phyloP scores from a whole-genome alignment of 2,329 filamentous ascomycete genomes.

The Sordariomycetes sp. region DNA sequence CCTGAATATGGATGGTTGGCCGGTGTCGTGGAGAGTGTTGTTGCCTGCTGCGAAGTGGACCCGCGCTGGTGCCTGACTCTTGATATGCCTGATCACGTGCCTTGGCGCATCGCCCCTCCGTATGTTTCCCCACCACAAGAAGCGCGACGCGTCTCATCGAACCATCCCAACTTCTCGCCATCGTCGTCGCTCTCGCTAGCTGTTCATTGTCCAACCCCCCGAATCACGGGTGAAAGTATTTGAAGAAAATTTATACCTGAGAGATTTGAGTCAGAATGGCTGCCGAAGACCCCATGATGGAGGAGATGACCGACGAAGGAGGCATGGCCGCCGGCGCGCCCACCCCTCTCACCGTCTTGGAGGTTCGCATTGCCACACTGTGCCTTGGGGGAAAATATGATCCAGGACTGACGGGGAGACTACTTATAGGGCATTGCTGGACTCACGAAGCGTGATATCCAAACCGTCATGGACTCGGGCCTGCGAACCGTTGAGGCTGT shows the following conservation, averaged over 20 bases:
- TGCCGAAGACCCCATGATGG: constrained; percentile 51
- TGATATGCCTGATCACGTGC: constrained; percentile 18
- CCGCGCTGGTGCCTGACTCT: neutral
- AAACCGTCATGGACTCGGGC: constrained; percentile 81
- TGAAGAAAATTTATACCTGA: neutral
- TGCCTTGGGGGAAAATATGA: neutral
- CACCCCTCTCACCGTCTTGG: constrained; percentile 73
- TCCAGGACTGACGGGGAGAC: neutral
- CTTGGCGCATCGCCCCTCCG: constrained; percentile 20
- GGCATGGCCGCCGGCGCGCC: constrained; percentile 80
- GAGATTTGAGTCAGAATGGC: constrained; percentile 24
- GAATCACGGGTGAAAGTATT: neutral
- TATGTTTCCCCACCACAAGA: constrained; percentile 12
- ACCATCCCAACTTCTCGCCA: constrained; percentile 9
- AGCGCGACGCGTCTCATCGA: constrained; percentile 22
- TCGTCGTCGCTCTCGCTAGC: neutral
- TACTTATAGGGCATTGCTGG: constrained; percentile 64
- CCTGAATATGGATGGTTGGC: neutral
- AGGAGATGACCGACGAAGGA: constrained; percentile 52
- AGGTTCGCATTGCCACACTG: constrained; percentile 45
- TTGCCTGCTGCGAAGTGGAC: neutral
- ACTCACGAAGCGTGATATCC: constrained; percentile 90
- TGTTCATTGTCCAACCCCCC: neutral
- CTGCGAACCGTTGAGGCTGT: constrained; percentile 94
- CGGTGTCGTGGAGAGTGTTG: neutral